Evolutionary conservation across 441 rosid genomes (phyloP), one percentile per base, ranked within the genome.

Genomic region (Croton setiger): DNA sequence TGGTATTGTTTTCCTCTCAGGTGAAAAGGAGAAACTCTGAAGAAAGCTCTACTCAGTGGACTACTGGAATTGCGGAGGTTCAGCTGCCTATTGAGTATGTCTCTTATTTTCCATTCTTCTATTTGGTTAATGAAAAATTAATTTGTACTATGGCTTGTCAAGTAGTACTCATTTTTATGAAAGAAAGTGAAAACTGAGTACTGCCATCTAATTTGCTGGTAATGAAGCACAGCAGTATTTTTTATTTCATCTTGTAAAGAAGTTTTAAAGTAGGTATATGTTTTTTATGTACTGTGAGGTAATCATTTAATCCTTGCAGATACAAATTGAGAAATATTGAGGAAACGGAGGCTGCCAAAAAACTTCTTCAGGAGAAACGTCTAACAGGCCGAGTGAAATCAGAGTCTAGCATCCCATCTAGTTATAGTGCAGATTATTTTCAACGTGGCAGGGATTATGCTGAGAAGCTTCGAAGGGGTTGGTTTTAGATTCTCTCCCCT

Each of bases 41-140:
- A 72, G 98, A 94, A 83, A 93, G 99, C 78, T 92, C 99, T 33
- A 94, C 99, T 1, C 96, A 92, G 80, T 92, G 98, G 99, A 94
- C 98, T 39, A 92, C 99, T 4, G 98, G 99, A 71, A 94, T 94
- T 63, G 99, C 97, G 8, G 99, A 92, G 85, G 75, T 94, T 78
- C 98, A 92, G 78, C 90, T 94, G 12, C 99, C 99, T 1, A 87
- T 94, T 31, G 98, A 94, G 97, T 94, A 90, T 63, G 78, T 9
- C 66, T 41, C 41, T 37, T 63, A 43, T 58, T 41, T n/a, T 43
- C 56, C 18, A 39, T 56, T 7, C 9, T 18, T 51, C 14, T 60
- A 18, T 27, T 17, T 33, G 62, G 37, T 13, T 52, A 21, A 11
- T 7, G 33, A 37, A 60, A n/a, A 63, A 72, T 36, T 61, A 36